Percentiles rank a stretch among this genome's conserved stretches.
phyloP scores from a whole-genome alignment of 148 eudicot species.

The Selenicereus undatus region DNA sequence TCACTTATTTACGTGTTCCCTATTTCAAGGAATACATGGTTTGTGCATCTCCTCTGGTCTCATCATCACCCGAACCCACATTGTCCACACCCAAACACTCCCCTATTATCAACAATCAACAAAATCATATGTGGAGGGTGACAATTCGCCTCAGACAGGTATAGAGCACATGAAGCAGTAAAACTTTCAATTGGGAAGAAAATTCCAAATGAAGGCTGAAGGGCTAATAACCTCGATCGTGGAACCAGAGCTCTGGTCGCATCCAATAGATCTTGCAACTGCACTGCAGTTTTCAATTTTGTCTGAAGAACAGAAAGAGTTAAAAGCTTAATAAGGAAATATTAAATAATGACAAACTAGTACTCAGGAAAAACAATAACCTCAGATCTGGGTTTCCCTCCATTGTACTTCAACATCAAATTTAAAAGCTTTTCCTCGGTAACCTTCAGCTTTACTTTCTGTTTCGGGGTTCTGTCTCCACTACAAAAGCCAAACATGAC shows the following conservation, averaged over 20 bases:
- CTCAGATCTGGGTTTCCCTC: slow-evolving; percentile 96
- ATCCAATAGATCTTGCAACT: slow-evolving; percentile 93
- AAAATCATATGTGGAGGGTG: neutral
- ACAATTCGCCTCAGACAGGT: neutral
- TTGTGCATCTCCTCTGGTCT: neutral
- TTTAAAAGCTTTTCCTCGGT: slow-evolving; percentile 90
- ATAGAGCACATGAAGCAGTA: neutral
- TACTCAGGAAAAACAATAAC: slow-evolving; percentile 33
- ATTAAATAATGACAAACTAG: neutral
- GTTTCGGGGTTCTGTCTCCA: slow-evolving; percentile 99
- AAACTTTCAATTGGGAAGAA: neutral
- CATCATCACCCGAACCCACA: neutral
- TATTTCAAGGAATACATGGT: neutral
- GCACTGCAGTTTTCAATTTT: slow-evolving; percentile 96
- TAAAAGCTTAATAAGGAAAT: neutral
- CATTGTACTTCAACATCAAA: slow-evolving; percentile 95
- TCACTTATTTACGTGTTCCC: neutral
- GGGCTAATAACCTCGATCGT: slow-evolving; percentile 56
- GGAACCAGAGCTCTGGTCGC: slow-evolving; percentile 96
- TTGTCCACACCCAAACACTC: neutral
- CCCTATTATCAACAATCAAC: neutral
- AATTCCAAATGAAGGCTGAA: neutral
- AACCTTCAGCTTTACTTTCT: slow-evolving; percentile 96
- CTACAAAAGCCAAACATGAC: slow-evolving; percentile 39
- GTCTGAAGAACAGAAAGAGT: slow-evolving; percentile 47